Percentiles rank a stretch among this genome's conserved stretches.
These are phyloP conservation scores for Trichoderma asperellum DNA, from an alignment of 2,329 filamentous ascomycete species.

Conservation along the genomic window DNA sequence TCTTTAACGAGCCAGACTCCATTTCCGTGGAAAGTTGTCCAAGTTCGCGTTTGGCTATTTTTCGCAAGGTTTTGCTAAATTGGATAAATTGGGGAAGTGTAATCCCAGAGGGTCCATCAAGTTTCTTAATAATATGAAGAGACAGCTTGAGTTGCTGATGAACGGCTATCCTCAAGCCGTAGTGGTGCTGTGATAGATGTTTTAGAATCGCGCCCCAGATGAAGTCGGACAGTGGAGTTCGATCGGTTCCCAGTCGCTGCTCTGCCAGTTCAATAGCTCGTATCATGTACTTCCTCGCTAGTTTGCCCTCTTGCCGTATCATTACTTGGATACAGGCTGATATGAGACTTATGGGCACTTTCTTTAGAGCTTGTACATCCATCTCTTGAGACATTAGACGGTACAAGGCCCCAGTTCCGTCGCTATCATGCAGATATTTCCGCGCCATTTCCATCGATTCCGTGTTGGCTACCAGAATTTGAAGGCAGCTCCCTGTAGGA, in stretches of 20 bases:
- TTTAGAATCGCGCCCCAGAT: constrained; percentile 44
- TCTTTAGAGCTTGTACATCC: constrained; percentile 33
- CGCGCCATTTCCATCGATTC: constrained; percentile 51
- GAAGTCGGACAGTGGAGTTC: constrained; percentile 38
- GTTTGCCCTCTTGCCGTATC: constrained; percentile 33
- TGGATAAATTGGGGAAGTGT: constrained; percentile 33
- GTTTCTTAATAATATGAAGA: constrained; percentile 36
- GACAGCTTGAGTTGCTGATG: constrained; percentile 40
- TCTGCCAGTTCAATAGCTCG: constrained; percentile 41
- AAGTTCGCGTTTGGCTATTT: constrained; percentile 34
- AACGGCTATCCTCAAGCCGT: constrained; percentile 36
- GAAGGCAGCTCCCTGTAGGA: constrained; percentile 56
- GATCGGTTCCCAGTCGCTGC: constrained; percentile 34
- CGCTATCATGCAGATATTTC: constrained; percentile 54
- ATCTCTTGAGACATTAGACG: constrained; percentile 35
- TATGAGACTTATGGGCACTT: constrained; percentile 45
- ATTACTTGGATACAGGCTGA: constrained; percentile 52
- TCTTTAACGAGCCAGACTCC: constrained; percentile 26
- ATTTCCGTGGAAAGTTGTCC: constrained; percentile 32
- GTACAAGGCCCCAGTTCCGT: constrained; percentile 25
- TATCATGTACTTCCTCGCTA: constrained; percentile 36
- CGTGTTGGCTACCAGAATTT: constrained; percentile 60
- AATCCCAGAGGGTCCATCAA: constrained; percentile 36
- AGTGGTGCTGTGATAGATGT: constrained; percentile 39
- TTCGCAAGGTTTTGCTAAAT: constrained; percentile 34